Evolutionary conservation across 2,329 filamentous ascomycete genomes (phyloP), one percentile per base, ranked within the genome.

Genomic region (Calonectria pteridis): DNA sequence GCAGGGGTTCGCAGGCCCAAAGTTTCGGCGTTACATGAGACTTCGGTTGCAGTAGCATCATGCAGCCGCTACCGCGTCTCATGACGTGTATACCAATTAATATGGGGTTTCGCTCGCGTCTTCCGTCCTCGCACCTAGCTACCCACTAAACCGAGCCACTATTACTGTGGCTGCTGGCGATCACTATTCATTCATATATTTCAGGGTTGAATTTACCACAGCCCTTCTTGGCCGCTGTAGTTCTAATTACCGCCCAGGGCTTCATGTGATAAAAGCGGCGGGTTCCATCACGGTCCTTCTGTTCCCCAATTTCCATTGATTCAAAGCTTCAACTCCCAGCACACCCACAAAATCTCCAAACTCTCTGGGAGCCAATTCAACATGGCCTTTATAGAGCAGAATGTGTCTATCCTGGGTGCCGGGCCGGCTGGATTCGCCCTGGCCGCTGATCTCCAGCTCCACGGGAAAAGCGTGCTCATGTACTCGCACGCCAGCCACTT

Each of bases 351-450:
- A 6, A 18, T 16, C 28, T 53, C 50, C 16, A 46, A 46, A n/a
- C 20, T 46, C 20, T 20, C 18, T n/a, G 31, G 6, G 5, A 1
- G 14, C 28, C 14, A 26, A 14, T 23, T 20, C 53, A 26, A 37
- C 18, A 33, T 33, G 35, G 10, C n/a, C 13, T 2, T 59, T 1
- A 59, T 40, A 23, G 55, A 59, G n/a, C 55, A 59, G 3, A 59
- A 40, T 14, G 26, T 59, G 40, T 59, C 55, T 14, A 59, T 59
- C 6, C 55, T 59, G 10, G 55, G 55, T 9, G 55, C 55, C n/a
- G 55, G 55, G 33, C 55, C 55, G 6, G 55, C 55, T 40, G 55
- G 55, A 59, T 59, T 59, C 16, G 55, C 55, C n/a, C 55, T 59
- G 28, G 55, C 55, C 6, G 55, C 33, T 59, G 55, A 59, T 18